A percentile compares a stretch with the other conserved stretches of the same genome.
Conservation (phyloP, 768 basidiomycete species). For the Peribolospora kevripleyi region DNA sequence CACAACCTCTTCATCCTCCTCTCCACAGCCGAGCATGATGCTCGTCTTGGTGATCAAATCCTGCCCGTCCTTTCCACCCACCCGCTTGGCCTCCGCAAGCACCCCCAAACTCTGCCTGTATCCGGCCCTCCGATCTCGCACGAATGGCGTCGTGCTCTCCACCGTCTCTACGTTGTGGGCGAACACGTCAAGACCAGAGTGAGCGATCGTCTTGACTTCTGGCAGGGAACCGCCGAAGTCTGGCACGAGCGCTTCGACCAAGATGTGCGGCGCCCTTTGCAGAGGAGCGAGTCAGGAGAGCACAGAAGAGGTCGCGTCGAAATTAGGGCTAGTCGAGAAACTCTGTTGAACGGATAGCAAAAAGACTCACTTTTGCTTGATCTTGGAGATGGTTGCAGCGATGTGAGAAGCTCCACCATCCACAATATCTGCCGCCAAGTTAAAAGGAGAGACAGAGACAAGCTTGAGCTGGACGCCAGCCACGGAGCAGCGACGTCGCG, state of each 20-base stretch:
- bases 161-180: conserved; percentile 94
- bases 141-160: conserved; percentile 79
- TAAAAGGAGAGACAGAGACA: not conserved
- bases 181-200: conserved; percentile 86
- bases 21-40: conserved; percentile 94
- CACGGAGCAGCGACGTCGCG: not conserved
- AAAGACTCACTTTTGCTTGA: conserved; percentile 65
- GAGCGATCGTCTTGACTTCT: conserved; percentile 57
- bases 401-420: conserved; percentile 89
- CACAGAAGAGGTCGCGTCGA: not conserved
- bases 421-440: conserved; percentile 38
- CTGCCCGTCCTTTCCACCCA: conserved; percentile 33
- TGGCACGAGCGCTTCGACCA: conserved; percentile 86
- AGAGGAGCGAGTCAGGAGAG: not conserved
- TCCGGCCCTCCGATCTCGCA: conserved; percentile 69
- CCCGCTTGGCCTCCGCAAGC: conserved; percentile 54
- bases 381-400: conserved; percentile 78
- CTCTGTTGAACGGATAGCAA: not conserved
- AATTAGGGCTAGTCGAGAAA: no score
- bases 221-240: conserved; percentile 66
- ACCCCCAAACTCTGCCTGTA: conserved; percentile 48
- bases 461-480: not conserved
- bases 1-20: conserved; percentile 55
- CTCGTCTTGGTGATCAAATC: conserved; percentile 71
- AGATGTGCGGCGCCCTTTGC: conserved; percentile 66